These are phyloP conservation scores for Aspergillus tamarii DNA, from an alignment of 2,329 filamentous ascomycete species.

Conservation along the genomic window DNA sequence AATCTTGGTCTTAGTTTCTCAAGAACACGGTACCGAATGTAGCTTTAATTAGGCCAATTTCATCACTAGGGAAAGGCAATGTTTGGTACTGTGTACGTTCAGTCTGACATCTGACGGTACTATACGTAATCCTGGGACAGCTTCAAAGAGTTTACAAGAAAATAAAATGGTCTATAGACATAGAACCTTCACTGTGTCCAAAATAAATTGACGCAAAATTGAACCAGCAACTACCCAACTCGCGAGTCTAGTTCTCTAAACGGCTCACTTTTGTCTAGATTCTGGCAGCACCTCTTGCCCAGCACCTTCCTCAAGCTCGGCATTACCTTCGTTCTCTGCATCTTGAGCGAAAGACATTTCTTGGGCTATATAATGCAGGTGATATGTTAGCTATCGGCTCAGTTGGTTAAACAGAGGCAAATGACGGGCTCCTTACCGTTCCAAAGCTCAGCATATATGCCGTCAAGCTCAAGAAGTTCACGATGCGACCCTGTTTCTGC, in stretches of 20 bases:
- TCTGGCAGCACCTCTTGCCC: constrained; percentile 15
- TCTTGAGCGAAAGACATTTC: constrained; percentile 57
- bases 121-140: background rate
- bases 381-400: constrained; percentile 11
- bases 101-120: background rate
- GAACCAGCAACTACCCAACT: background rate
- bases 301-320: constrained; percentile 39
- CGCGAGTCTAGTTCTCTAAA: background rate
- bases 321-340: constrained; percentile 44
- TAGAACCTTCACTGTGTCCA: background rate
- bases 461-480: constrained; percentile 72
- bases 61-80: background rate
- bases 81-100: background rate
- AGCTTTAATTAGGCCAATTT: background rate
- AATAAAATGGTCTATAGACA: background rate
- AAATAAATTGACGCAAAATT: constrained; percentile 3
- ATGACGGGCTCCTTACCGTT: constrained; percentile 65
- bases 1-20: background rate
- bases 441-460: constrained; percentile 88
- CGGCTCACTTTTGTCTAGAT: constrained; percentile 10
- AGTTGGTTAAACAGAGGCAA: background rate
- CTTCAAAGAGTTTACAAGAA: background rate
- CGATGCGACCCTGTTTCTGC: constrained; percentile 87
- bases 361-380: constrained; percentile 53
- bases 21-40: background rate